Conservation (phyloP, 228 moss, liverwort and hornwort species). For the Sphagnum magellanicum region DNA sequence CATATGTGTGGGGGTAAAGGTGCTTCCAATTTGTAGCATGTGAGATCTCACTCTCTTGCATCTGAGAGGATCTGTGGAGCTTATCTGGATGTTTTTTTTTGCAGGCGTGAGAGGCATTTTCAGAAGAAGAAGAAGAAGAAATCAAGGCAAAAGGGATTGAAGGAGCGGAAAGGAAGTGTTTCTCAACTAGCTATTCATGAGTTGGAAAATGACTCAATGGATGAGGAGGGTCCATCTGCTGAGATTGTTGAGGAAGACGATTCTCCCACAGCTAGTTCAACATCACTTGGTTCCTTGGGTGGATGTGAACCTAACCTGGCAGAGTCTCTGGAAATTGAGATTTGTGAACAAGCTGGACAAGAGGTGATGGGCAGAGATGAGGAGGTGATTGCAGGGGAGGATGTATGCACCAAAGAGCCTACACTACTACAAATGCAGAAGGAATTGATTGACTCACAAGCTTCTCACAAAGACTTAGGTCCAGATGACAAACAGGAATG, state of each 20-base stretch:
- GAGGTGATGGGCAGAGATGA: constrained; percentile 8
- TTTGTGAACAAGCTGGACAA: constrained; percentile 10
- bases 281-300: constrained; percentile 39
- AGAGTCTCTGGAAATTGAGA: constrained; percentile 30
- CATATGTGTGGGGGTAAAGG: no score
- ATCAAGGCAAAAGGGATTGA: constrained; percentile 42
- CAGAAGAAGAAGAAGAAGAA: constrained; percentile 77
- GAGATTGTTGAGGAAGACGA: constrained; percentile 54
- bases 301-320: constrained; percentile 28
- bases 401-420: neutral
- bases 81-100: neutral
- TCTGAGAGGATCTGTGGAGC: no score
- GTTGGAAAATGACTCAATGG: constrained; percentile 40
- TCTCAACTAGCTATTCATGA: constrained; percentile 26
- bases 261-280: constrained; percentile 56
- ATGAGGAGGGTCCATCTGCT: constrained; percentile 33
- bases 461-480: neutral
- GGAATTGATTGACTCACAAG: neutral
- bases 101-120: constrained; percentile 39
- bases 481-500: neutral
- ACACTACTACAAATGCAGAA: constrained; percentile 1
- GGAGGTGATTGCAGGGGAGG: constrained; percentile 1
- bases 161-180: constrained; percentile 33
- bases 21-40: no score
- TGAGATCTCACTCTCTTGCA: no score